Conservation (phyloP, 139 green algal species). For the Asterochloris sp. region DNA sequence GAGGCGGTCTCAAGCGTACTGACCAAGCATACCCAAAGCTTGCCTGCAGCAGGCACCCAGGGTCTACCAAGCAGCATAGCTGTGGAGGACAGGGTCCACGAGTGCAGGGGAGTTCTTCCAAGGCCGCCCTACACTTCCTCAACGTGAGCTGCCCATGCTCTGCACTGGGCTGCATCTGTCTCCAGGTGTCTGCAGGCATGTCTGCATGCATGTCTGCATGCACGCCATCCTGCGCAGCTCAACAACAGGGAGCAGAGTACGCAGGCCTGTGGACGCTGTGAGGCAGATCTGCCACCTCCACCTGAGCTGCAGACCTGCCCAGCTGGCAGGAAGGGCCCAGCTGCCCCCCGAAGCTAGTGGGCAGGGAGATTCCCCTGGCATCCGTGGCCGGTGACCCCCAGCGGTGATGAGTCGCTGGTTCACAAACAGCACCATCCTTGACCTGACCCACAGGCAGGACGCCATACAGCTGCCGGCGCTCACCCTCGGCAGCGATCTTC, state of each 20-base stretch:
- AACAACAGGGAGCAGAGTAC: too few species aligned
- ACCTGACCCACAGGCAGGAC: background rate
- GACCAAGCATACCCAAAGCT: background rate
- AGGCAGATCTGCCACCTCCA: background rate
- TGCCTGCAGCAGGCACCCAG: background rate
- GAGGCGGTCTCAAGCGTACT: background rate
- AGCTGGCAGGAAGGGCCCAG: background rate
- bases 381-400: background rate
- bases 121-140: background rate
- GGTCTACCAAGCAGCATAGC: background rate
- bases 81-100: background rate
- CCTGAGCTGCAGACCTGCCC: background rate
- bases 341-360: too few species aligned
- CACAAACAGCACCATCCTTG: background rate
- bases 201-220: too few species aligned
- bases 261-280: too few species aligned
- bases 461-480: background rate
- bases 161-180: too few species aligned
- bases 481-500: conserved; percentile 78
- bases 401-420: background rate
- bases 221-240: too few species aligned
- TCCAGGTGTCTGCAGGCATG: too few species aligned
- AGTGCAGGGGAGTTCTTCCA: background rate
- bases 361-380: background rate
- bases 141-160: background rate